Evolutionary conservation across 345 rosid species (phyloP).

Genomic region (Syzygium grande): DNA sequence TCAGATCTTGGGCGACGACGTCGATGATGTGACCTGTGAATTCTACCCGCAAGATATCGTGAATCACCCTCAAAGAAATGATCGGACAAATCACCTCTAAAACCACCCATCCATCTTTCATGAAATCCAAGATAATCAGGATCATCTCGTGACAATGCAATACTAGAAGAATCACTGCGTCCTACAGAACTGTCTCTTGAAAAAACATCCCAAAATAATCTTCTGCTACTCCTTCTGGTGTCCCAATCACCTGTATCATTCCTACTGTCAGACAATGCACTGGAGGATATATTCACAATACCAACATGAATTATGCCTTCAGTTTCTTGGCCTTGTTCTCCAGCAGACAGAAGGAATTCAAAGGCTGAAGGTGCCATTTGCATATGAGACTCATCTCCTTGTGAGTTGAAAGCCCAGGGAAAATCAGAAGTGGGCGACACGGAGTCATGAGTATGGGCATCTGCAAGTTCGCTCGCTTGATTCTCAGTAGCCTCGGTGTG

Average conservation of each 20-base stretch:
- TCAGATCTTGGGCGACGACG: constrained; percentile 50
- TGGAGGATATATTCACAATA: constrained; percentile 48
- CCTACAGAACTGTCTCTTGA: constrained; percentile 42
- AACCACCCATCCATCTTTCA: constrained; percentile 53
- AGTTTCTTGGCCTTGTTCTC: constrained; percentile 29
- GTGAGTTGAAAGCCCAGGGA: constrained; percentile 3
- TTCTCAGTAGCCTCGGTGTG: constrained; percentile 14
- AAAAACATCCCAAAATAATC: constrained; percentile 55
- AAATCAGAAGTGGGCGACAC: not conserved
- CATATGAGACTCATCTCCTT: constrained; percentile 21
- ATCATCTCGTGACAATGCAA: constrained; percentile 35
- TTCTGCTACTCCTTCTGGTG: constrained; percentile 37
- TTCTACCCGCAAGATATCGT: constrained; percentile 36
- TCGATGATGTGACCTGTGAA: constrained; percentile 36
- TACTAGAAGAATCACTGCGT: constrained; percentile 27
- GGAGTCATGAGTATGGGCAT: not conserved
- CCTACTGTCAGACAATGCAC: constrained; percentile 23
- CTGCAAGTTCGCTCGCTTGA: constrained; percentile 18
- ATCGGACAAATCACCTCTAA: constrained; percentile 28
- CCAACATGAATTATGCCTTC: constrained; percentile 43
- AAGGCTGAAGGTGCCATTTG: constrained; percentile 33
- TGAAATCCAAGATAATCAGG: constrained; percentile 25
- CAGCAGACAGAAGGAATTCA: constrained; percentile 35
- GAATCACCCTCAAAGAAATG: constrained; percentile 33
- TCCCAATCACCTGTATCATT: constrained; percentile 31